A percentile compares a stretch with the other conserved stretches of the same genome.
Conservation (phyloP, 176 grass and related monocot species). For the Avena sativa region DNA sequence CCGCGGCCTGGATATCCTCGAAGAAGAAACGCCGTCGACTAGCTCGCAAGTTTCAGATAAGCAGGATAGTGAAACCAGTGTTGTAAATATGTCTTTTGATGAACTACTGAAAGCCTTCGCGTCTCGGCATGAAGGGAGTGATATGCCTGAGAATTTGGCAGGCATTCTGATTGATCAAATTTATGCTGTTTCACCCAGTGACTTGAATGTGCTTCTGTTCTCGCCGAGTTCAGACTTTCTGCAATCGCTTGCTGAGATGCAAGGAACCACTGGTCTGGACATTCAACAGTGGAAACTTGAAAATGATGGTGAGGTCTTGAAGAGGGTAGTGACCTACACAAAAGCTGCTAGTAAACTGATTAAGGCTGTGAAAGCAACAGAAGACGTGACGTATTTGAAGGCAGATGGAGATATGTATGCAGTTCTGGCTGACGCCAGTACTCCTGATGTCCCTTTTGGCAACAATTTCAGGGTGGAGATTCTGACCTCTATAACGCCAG, state of each 20-base stretch:
- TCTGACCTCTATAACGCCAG: constrained; percentile 74
- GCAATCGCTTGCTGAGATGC: constrained; percentile 78
- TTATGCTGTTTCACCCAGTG: constrained; percentile 67
- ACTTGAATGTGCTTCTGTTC: constrained; percentile 79
- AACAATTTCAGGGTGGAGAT: constrained; percentile 78
- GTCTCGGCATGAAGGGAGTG: constrained; percentile 59
- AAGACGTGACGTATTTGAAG: constrained; percentile 79
- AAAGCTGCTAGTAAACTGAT: constrained; percentile 86
- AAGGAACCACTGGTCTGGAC: constrained; percentile 77
- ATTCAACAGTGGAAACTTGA: constrained; percentile 73
- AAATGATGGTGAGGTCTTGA: constrained; percentile 70
- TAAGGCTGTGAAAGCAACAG: constrained; percentile 89
- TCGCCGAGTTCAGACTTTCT: constrained; percentile 79
- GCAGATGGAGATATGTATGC: constrained; percentile 73
- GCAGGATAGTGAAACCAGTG: constrained; percentile 42
- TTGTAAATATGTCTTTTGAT: constrained; percentile 62
- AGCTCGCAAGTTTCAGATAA: constrained; percentile 38
- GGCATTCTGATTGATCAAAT: constrained; percentile 77
- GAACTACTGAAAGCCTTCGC: constrained; percentile 77
- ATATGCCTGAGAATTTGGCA: constrained; percentile 72
- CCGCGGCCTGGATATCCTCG: constrained; percentile 17
- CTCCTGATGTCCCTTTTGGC: constrained; percentile 88
- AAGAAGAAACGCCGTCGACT: constrained; percentile 42
- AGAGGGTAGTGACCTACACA: constrained; percentile 81
- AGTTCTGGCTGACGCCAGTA: constrained; percentile 65